Evolutionary conservation across 441 rosid species (phyloP).

Genomic region (Erodium texanum): DNA sequence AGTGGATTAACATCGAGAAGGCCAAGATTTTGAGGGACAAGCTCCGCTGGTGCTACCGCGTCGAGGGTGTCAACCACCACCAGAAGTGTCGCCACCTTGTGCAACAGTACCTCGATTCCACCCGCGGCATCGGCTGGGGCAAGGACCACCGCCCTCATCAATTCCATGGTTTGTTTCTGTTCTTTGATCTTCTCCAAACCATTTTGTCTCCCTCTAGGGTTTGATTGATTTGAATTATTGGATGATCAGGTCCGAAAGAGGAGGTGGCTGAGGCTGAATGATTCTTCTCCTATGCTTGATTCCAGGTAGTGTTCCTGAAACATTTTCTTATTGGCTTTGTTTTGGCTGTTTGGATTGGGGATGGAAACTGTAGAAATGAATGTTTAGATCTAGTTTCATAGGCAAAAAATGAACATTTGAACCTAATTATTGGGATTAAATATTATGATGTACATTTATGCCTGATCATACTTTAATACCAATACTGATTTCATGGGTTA

Average conservation of each 20-base stretch:
- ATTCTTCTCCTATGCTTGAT: not conserved
- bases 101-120: constrained; percentile 74
- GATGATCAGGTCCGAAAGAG: not conserved
- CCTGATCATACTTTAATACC: too few species aligned
- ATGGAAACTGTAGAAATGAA: not conserved
- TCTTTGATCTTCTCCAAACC: too few species aligned
- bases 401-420: too few species aligned
- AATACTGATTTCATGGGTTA: too few species aligned
- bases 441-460: too few species aligned
- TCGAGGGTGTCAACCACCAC: constrained; percentile 89
- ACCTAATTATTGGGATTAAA: too few species aligned
- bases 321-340: too few species aligned
- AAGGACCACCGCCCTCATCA: constrained; percentile 87
- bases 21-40: constrained; percentile 88
- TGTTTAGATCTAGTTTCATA: not conserved
- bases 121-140: constrained; percentile 98
- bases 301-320: not conserved
- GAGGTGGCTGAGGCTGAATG: not conserved
- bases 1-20: constrained; percentile 96
- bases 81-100: constrained; percentile 96
- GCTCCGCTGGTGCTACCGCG: constrained; percentile 87
- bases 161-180: constrained; percentile 51
- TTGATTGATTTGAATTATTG: not conserved
- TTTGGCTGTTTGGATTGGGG: not conserved
- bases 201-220: not conserved